phyloP scores from a whole-genome alignment of 345 rosid genomes.

The Gossypium ekmanianum region DNA sequence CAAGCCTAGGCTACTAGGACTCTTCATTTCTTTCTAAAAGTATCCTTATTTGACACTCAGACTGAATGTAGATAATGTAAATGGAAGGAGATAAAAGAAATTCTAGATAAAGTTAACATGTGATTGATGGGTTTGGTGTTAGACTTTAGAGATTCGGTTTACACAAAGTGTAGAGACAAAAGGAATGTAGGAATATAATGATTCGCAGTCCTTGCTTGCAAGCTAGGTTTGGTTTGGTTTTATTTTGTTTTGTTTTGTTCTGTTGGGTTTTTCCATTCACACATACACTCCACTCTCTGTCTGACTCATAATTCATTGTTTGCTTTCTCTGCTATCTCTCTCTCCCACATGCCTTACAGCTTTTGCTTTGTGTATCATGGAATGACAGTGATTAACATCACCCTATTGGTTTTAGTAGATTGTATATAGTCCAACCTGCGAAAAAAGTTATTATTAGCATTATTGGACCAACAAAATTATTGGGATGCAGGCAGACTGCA shows the following conservation, averaged over 20 bases:
- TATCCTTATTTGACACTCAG: too few species aligned
- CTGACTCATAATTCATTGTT: constrained; percentile 16
- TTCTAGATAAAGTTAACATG: too few species aligned
- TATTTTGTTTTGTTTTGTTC: constrained; percentile 16
- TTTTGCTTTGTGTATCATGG: constrained; percentile 17
- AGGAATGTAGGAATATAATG: constrained; percentile 30
- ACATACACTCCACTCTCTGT: constrained; percentile 7
- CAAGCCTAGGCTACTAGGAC: too few species aligned
- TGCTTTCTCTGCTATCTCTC: constrained; percentile 22
- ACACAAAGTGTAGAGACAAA: constrained; percentile 25
- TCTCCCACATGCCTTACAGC: constrained; percentile 46
- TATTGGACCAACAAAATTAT: constrained; percentile 19
- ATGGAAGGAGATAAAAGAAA: too few species aligned
- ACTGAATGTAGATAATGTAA: too few species aligned
- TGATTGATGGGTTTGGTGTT: not conserved
- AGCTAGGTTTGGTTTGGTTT: constrained; percentile 27
- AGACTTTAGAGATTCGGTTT: not conserved
- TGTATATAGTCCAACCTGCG: constrained; percentile 4
- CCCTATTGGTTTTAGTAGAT: constrained; percentile 18
- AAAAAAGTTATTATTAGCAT: constrained; percentile 4
- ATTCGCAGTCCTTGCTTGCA: constrained; percentile 37
- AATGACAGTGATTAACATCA: constrained; percentile 5
- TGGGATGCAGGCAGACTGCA: constrained; percentile 26
- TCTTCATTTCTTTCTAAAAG: too few species aligned
- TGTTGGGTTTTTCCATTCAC: not conserved